phyloP scores from a whole-genome alignment of 2,329 filamentous ascomycete genomes.

The Hypomyces rosellus region DNA sequence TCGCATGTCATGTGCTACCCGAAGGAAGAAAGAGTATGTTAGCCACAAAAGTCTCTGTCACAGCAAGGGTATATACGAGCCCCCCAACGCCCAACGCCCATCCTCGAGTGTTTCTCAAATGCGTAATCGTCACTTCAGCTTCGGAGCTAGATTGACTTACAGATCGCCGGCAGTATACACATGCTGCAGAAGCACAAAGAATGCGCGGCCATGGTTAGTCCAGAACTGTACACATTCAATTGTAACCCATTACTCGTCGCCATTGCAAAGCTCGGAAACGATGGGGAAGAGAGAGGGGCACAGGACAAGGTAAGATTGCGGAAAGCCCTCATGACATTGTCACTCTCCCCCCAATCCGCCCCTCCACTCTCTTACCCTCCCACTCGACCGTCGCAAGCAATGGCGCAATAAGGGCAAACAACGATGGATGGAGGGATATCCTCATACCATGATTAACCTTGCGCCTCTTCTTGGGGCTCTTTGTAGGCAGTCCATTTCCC shows the following conservation, averaged over 20 bases:
- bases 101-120: neutral
- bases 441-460: conserved; percentile 82
- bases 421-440: conserved; percentile 15
- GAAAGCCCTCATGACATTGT: too few relatives aligned
- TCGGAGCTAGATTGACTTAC: conserved; percentile 51
- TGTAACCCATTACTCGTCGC: too few relatives aligned
- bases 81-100: neutral
- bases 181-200: conserved; percentile 46
- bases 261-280: conserved; percentile 7
- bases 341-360: too few relatives aligned
- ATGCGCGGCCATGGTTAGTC: conserved; percentile 28
- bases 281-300: conserved; percentile 9
- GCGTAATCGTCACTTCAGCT: neutral
- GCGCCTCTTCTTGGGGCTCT: conserved; percentile 75
- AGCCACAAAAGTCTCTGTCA: conserved; percentile 17
- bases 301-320: too few relatives aligned
- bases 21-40: conserved; percentile 18
- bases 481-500: conserved; percentile 21
- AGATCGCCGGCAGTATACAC: conserved; percentile 85
- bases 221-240: conserved; percentile 2
- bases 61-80: neutral
- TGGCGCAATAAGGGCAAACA: neutral
- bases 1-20: conserved; percentile 85
- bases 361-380: neutral
- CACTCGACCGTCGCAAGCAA: neutral